phyloP scores from a whole-genome alignment of 2,329 filamentous ascomycete genomes.

The Berkeleyomyces basicola region DNA sequence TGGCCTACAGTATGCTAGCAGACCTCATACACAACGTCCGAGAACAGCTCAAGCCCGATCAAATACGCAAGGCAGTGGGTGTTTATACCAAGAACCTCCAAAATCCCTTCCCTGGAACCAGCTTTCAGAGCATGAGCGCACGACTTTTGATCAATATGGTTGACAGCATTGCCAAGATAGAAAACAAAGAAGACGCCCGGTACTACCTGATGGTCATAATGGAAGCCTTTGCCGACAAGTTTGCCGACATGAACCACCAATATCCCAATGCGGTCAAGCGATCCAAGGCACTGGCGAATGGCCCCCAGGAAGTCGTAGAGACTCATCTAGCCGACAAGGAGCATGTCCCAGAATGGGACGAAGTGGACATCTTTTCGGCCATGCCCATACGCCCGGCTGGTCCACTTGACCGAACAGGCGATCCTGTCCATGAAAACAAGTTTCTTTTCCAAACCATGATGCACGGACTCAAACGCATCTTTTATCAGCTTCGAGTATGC shows the following conservation, averaged over 20 bases:
- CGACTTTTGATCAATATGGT: slow-evolving; percentile 96
- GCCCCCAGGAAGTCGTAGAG: slow-evolving; percentile 55
- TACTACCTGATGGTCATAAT: slow-evolving; percentile 95
- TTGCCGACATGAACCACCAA: slow-evolving; percentile 92
- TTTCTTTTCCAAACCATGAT: slow-evolving; percentile 95
- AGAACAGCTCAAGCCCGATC: slow-evolving; percentile 71
- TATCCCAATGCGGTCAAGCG: slow-evolving; percentile 91
- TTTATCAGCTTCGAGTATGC: slow-evolving; percentile 84
- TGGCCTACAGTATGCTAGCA: slow-evolving; percentile 96
- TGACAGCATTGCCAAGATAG: slow-evolving; percentile 87
- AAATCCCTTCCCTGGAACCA: slow-evolving; percentile 90
- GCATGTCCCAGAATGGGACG: slow-evolving; percentile 79
- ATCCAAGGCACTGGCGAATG: slow-evolving; percentile 34
- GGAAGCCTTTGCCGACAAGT: slow-evolving; percentile 95
- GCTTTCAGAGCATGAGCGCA: slow-evolving; percentile 98
- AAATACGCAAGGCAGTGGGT: slow-evolving; percentile 89
- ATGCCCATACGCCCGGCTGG: slow-evolving; percentile 73
- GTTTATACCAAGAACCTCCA: slow-evolving; percentile 95
- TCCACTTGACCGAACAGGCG: slow-evolving; percentile 70
- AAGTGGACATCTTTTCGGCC: slow-evolving; percentile 91
- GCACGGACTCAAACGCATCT: slow-evolving; percentile 76
- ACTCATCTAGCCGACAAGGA: slow-evolving; percentile 74
- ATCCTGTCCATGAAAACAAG: slow-evolving; percentile 92
- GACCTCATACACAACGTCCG: slow-evolving; percentile 95
- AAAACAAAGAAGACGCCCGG: slow-evolving; percentile 82